Evolutionary conservation across 371 early-diverging fungal genomes (phyloP).

Genomic region (Mucor saturninus): DNA sequence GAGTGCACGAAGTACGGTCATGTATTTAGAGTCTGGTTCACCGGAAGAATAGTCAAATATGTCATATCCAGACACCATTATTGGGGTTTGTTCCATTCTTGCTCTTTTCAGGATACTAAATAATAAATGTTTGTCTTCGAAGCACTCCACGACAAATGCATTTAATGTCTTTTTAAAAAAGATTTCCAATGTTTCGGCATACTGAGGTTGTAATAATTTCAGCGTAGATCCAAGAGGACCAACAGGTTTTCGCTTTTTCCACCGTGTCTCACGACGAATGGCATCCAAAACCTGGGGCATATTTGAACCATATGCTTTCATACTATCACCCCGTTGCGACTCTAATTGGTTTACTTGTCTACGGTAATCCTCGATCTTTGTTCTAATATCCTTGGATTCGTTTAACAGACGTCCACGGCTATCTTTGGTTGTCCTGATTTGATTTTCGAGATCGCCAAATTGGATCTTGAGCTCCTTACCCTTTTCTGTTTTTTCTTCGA

Average conservation of each 20-base stretch:
- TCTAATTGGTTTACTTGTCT: too few relatives aligned
- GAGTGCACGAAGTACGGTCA: constrained; percentile 75
- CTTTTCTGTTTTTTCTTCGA: constrained; percentile 1
- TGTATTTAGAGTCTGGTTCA: constrained; percentile 66
- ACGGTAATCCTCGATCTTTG: too few relatives aligned
- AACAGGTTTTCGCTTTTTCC: constrained; percentile 65
- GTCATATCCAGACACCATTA: constrained; percentile 68
- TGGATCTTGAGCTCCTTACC: constrained; percentile 13
- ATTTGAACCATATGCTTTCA: constrained; percentile 73
- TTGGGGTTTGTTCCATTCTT: constrained; percentile 52
- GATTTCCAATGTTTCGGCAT: constrained; percentile 71
- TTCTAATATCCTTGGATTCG: background rate
- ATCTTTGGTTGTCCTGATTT: constrained; percentile 23
- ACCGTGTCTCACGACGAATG: constrained; percentile 66
- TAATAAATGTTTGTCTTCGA: constrained; percentile 68
- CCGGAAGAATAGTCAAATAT: constrained; percentile 74
- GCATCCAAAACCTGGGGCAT: constrained; percentile 72
- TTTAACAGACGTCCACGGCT: constrained; percentile 4
- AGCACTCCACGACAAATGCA: constrained; percentile 76
- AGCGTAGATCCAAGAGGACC: constrained; percentile 87
- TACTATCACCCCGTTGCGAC: constrained; percentile 61
- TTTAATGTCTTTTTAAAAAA: constrained; percentile 70
- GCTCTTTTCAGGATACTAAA: constrained; percentile 53
- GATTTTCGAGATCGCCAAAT: constrained; percentile 26
- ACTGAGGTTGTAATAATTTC: constrained; percentile 68